Percentiles rank a stretch among this genome's conserved stretches.
Conservation (phyloP, 2,329 filamentous ascomycete genomes). For the Neonectria punicea region DNA sequence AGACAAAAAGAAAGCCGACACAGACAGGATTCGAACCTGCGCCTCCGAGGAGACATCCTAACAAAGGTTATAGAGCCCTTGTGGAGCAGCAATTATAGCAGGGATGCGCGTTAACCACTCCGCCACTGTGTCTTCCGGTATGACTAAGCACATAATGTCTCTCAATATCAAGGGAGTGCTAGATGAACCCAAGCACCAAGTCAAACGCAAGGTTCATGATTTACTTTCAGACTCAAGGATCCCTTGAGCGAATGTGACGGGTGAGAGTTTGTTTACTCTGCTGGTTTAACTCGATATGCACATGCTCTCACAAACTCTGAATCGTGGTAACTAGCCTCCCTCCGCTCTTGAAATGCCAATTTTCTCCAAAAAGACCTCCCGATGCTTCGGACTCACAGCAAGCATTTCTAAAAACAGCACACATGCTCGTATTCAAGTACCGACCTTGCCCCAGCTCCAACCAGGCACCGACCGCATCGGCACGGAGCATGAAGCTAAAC, state of each 20-base stretch:
- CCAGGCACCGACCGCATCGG: not conserved
- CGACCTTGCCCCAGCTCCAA: not conserved
- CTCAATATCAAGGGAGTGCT: not conserved
- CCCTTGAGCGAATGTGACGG: not conserved
- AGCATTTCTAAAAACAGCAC: not conserved
- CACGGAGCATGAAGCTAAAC: not conserved
- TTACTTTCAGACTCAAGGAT: not conserved
- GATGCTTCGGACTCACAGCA: not conserved
- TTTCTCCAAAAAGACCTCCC: not conserved
- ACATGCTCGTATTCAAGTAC: not conserved
- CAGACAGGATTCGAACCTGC: slow-evolving; percentile 1
- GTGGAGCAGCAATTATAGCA: not conserved
- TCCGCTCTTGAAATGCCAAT: not conserved
- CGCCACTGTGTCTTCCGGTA: not conserved
- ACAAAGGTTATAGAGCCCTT: not conserved
- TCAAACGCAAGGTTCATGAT: too few relatives aligned
- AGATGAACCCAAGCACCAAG: too few relatives aligned
- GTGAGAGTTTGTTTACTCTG: not conserved
- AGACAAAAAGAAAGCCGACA: not conserved
- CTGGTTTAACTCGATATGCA: not conserved
- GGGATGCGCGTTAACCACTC: slow-evolving; percentile 9
- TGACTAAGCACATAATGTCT: not conserved
- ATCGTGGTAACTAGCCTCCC: not conserved
- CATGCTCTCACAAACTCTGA: not conserved
- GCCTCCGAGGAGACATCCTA: not conserved